phyloP scores from a whole-genome alignment of 306 rosid genomes.

The Malus domestica region ASM211411v1 NC_041800.1:15961501-15962000 shows the following conservation, averaged over 20 bases:
- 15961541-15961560: constrained; percentile 95
- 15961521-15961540: constrained; percentile 68
- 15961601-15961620: not conserved
- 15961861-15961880: not conserved
- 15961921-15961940: not conserved
- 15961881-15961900: not conserved
- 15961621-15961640: not conserved
- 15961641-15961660: not conserved
- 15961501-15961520: constrained; percentile 91
- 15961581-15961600: constrained; percentile 88
- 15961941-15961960: too few species aligned
- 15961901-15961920: not conserved
- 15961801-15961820: constrained; percentile 11
- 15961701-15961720: constrained; percentile 82
- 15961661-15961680: constrained; percentile 12
- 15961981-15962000: not conserved
- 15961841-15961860: constrained; percentile 6
- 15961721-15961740: constrained; percentile 90
- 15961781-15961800: constrained; percentile 77
- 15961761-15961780: constrained; percentile 83
- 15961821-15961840: not conserved
- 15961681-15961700: constrained; percentile 57
- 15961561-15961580: constrained; percentile 95
- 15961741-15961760: constrained; percentile 94
- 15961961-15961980: not conserved